Evolutionary conservation across 2,329 filamentous ascomycete species (phyloP), one percentile per base, ranked within the genome.

Genomic region (Aquanectria penicillioides): DNA sequence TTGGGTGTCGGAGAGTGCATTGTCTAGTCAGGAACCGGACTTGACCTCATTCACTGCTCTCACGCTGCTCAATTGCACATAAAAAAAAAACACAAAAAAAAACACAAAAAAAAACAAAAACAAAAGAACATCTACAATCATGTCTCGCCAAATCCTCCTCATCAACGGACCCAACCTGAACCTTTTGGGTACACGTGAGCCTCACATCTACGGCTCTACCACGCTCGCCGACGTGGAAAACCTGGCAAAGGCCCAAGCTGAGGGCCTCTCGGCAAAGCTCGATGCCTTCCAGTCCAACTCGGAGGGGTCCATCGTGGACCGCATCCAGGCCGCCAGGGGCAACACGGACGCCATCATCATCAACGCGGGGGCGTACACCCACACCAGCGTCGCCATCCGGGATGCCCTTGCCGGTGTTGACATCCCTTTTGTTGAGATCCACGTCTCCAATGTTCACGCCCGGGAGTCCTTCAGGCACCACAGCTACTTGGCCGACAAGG

Each of bases 101-200:
- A 18, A 15, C 23, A 2, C 4, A 31, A 12, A 18, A 34, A 23
- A 33, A 47, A 55, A 40, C 18, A 31, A 38, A n/a, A 17, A 15
- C 31, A 29, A 22, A 43, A 46, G 44, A 23, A 22, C 40, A 37
- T 23, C 23, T 23, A 13, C 37, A 44, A 38, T 13, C 59, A 79
- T 78, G 74, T 58, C 75, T 26, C 76, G 74, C 56, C 73, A 69
- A 51, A 87, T 93, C 71, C 87, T 93, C 66, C 81, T 93, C 64
- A 87, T 93, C 79, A 93, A 93, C 75, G 90, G 91, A n/a, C 90
- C 90, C 26, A 94, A 94, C 74, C 88, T 94, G 68, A 93, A 93
- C 77, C 87, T 94, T 46, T 84, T 94, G 25, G 91, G 91, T 29
- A 89, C 86, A 11, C 83, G 91, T 18, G 90, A 94, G 73, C 90